Evolutionary conservation across 345 rosid genomes (phyloP), one percentile per base, ranked within the genome.

Genomic region (Geranium brycei): DNA sequence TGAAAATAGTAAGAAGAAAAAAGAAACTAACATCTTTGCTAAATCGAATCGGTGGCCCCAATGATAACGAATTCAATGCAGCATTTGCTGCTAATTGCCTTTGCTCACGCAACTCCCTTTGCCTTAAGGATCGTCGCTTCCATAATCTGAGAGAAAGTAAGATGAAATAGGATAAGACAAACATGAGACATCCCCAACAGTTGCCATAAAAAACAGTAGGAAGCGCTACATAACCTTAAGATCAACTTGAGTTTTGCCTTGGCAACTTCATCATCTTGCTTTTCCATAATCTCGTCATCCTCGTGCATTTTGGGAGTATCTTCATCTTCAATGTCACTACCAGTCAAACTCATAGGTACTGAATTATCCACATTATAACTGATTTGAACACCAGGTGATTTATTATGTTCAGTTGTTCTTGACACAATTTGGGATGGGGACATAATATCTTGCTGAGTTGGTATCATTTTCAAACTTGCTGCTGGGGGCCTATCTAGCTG

Each of bases 211-310:
- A 17, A 63, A 31, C 58, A 30, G 40, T 63, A 16, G 40, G 63
- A 69, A 57, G 57, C 73, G 75, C 70, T 64, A 62, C 41, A 67
- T 64, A 72, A 93, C 99, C 97, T 88, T 71, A 86, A 71, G 68
- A 88, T 86, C 84, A 88, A 76, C 81, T 81, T 90, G 69, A 90
- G 87, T 76, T 86, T 88, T 76, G 97, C 95, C 65, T 71, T 73
- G 0, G 85, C 80, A 79, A 83, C 82, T 81, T 81, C 90, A 75
- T 85, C 84, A 57, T 79, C 77, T 62, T 73, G 75, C 62, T 72
- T 66, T 14, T 66, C 68, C 17, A 40, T 19, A 12, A 56, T 17
- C 70, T n/a, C 66, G 56, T 66, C 69, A 65, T 63, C 75, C 69
- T 79, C 78, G 3, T 66, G 68, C 68, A 72, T 82, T 72, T 69